These are phyloP conservation scores for Lolium multiflorum DNA, from an alignment of 176 grass and related monocot genomes.

Conservation along the genomic window DNA sequence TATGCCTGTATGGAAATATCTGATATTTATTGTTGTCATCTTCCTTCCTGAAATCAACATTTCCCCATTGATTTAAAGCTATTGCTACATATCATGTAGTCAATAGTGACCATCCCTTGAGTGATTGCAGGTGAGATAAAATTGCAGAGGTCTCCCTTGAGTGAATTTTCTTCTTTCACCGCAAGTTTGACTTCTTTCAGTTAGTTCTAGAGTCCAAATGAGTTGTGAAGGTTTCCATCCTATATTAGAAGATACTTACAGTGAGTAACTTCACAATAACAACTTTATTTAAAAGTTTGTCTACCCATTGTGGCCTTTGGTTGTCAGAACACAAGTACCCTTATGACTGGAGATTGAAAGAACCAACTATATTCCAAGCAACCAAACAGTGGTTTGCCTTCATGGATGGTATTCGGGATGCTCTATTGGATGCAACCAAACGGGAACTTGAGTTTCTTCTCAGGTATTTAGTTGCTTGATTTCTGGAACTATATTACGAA, in stretches of 20 bases:
- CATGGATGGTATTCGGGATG: conserved; percentile 88
- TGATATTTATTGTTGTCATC: too few species aligned
- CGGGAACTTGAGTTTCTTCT: conserved; percentile 84
- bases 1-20: too few species aligned
- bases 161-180: too few species aligned
- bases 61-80: too few species aligned
- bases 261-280: conserved; percentile 61
- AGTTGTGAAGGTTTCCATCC: conserved; percentile 68
- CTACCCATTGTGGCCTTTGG: conserved; percentile 30
- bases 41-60: too few species aligned
- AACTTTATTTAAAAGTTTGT: conserved; percentile 34
- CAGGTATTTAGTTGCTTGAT: conserved; percentile 55
- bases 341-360: conserved; percentile 98
- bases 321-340: conserved; percentile 96
- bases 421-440: conserved; percentile 92
- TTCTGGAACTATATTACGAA: conserved; percentile 8
- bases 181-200: too few species aligned
- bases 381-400: conserved; percentile 99
- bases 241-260: conserved; percentile 90
- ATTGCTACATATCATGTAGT: too few species aligned
- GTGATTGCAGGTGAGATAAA: too few species aligned
- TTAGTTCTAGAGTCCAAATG: conserved; percentile 87
- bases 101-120: too few species aligned
- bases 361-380: conserved; percentile 96
- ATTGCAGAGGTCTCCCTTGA: too few species aligned